A percentile compares a stretch with the other conserved stretches of the same genome.
These are phyloP conservation scores for Botrytis medusae DNA, from an alignment of 2,329 filamentous ascomycete genomes.

Conservation along the genomic window DNA sequence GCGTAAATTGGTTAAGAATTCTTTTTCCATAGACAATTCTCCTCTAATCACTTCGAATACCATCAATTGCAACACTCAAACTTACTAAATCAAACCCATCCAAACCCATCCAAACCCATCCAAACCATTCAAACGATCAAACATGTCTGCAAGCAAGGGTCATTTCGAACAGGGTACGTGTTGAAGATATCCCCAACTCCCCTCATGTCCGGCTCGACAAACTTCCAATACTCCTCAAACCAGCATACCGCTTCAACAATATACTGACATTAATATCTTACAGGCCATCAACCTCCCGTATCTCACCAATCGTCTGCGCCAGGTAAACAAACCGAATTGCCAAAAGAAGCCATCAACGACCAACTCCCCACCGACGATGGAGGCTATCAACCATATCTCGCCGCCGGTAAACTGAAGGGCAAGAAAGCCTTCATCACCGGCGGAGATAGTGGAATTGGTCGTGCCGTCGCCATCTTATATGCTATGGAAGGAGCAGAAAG, in stretches of 20 bases:
- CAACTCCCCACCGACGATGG: constrained; percentile 67
- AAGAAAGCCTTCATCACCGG: constrained; percentile 79
- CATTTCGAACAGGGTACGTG: constrained; percentile 41
- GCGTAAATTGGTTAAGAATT: constrained; percentile 34
- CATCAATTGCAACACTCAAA: neutral
- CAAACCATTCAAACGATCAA: constrained; percentile 27
- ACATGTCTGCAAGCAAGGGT: constrained; percentile 35
- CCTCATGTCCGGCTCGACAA: neutral
- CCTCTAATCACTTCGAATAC: neutral
- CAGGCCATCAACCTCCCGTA: constrained; percentile 52
- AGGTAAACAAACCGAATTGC: constrained; percentile 52
- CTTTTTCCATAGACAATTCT: constrained; percentile 26
- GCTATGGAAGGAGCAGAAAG: constrained; percentile 78
- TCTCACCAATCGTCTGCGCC: constrained; percentile 53
- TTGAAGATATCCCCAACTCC: neutral
- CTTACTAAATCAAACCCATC: constrained; percentile 26
- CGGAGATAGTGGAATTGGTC: constrained; percentile 77
- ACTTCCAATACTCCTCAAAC: neutral
- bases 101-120: constrained; percentile 25
- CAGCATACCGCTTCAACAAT: neutral
- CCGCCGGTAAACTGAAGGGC: constrained; percentile 72
- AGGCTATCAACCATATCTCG: constrained; percentile 68
- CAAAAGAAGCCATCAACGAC: constrained; percentile 46
- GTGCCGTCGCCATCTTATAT: constrained; percentile 72
- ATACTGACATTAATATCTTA: neutral